Conservation (phyloP, 108 stramenopile species). For the Mayamaea pseudoterrestris region DNA sequence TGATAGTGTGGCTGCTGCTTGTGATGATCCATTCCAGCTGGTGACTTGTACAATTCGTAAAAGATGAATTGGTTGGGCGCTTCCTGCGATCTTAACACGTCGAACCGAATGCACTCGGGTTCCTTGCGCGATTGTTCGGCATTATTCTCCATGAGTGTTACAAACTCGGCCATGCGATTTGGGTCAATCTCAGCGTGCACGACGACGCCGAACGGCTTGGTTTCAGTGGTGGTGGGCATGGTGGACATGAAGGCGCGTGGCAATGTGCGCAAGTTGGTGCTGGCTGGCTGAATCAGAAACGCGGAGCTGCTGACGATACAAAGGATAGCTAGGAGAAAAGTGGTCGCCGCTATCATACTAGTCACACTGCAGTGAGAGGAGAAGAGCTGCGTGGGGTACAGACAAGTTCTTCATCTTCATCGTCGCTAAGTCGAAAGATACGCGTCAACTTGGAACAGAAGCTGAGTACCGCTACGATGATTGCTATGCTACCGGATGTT, state of each 20-base stretch:
- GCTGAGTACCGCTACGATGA: no score
- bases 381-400: no score
- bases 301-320: no score
- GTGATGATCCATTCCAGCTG: slow-evolving; percentile 61
- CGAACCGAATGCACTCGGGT: slow-evolving; percentile 77
- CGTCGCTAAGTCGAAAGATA: no score
- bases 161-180: slow-evolving; percentile 69
- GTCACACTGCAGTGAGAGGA: no score
- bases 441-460: no score
- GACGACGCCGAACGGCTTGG: slow-evolving; percentile 52
- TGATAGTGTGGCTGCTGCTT: slow-evolving; percentile 73
- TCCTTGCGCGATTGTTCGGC: slow-evolving; percentile 57
- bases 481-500: no score
- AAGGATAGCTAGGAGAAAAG: no score
- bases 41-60: slow-evolving; percentile 71
- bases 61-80: slow-evolving; percentile 66
- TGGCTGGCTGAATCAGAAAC: neutral
- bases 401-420: no score
- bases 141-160: slow-evolving; percentile 69
- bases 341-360: no score
- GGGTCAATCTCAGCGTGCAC: slow-evolving; percentile 73
- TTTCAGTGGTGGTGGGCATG: slow-evolving; percentile 6
- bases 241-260: neutral
- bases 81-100: slow-evolving; percentile 65
- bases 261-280: neutral